Conservation (phyloP, 805 yeast species). For the Pichia insulana region DNA sequence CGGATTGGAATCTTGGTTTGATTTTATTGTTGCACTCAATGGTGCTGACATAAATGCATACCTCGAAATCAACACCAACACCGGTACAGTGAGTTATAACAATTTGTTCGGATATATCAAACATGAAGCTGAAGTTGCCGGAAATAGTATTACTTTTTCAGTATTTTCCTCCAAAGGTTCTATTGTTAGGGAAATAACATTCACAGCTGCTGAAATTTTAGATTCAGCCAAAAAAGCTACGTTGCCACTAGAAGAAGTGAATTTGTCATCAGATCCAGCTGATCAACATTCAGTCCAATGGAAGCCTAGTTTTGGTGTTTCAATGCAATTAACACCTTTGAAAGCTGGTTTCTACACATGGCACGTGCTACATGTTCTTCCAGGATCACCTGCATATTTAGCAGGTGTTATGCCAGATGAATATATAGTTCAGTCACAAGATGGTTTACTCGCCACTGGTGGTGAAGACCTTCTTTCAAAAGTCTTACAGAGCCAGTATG, state of each 20-base stretch:
- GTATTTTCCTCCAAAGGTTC: conserved; percentile 92
- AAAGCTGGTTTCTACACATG: conserved; percentile 75
- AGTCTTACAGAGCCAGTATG: conserved; percentile 49
- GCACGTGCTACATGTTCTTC: conserved; percentile 70
- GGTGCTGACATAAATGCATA: conserved; percentile 36
- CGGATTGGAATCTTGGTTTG: conserved; percentile 80
- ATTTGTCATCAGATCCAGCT: conserved; percentile 13
- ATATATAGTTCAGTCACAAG: conserved; percentile 80
- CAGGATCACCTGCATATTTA: conserved; percentile 69
- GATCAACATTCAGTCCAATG: neutral
- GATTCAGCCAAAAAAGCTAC: neutral
- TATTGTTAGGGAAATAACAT: conserved; percentile 32
- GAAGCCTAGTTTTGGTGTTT: conserved; percentile 43
- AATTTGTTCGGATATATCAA: conserved; percentile 20
- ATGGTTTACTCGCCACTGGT: conserved; percentile 77
- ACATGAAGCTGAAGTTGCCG: conserved; percentile 21
- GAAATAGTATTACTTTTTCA: conserved; percentile 37
- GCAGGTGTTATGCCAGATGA: conserved; percentile 85
- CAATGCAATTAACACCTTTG: conserved; percentile 71
- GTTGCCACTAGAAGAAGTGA: conserved; percentile 24
- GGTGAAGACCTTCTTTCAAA: conserved; percentile 75
- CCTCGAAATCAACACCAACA: conserved; percentile 13
- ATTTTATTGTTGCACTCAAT: conserved; percentile 73
- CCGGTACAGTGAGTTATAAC: conserved; percentile 15
- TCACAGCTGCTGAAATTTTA: conserved; percentile 24